Evolutionary conservation across 2,329 filamentous ascomycete species (phyloP).

Genomic region (Colletotrichum eremochloae): DNA sequence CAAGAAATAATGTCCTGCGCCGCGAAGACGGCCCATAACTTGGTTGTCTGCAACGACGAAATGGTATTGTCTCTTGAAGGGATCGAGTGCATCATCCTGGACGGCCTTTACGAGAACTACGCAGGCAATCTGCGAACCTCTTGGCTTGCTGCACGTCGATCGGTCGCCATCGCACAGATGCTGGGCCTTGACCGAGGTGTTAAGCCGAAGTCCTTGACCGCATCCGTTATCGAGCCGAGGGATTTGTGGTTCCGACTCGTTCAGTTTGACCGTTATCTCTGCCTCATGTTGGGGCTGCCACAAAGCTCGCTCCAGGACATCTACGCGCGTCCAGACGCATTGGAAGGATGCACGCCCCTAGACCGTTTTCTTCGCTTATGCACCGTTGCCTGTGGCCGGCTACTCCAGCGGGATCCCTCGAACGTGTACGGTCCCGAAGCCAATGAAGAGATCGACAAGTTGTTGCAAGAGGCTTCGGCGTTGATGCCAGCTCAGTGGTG

Average conservation of each 20-base stretch:
- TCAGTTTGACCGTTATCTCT: conserved; percentile 54
- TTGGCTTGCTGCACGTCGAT: conserved; percentile 61
- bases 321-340: conserved; percentile 6
- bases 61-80: conserved; percentile 61
- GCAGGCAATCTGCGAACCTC: conserved; percentile 60
- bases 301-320: conserved; percentile 46
- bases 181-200: conserved; percentile 51
- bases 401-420: conserved; percentile 55
- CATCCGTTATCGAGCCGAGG: conserved; percentile 27
- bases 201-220: not conserved
- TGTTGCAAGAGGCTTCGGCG: conserved; percentile 50
- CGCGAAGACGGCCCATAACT: conserved; percentile 48
- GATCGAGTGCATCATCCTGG: conserved; percentile 64
- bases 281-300: conserved; percentile 57
- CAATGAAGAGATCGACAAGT: conserved; percentile 51
- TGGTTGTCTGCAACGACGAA: conserved; percentile 62
- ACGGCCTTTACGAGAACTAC: conserved; percentile 61
- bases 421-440: conserved; percentile 43
- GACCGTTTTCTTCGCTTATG: conserved; percentile 48
- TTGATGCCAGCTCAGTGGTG: conserved; percentile 54
- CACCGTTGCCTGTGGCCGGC: conserved; percentile 49
- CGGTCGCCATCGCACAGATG: conserved; percentile 59
- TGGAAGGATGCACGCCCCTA: conserved; percentile 48
- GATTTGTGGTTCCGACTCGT: conserved; percentile 56
- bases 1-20: conserved; percentile 48